Base-by-base conservation (phyloP, 2,329 filamentous ascomycete species). In the Hymenoscyphus repandus region DNA sequence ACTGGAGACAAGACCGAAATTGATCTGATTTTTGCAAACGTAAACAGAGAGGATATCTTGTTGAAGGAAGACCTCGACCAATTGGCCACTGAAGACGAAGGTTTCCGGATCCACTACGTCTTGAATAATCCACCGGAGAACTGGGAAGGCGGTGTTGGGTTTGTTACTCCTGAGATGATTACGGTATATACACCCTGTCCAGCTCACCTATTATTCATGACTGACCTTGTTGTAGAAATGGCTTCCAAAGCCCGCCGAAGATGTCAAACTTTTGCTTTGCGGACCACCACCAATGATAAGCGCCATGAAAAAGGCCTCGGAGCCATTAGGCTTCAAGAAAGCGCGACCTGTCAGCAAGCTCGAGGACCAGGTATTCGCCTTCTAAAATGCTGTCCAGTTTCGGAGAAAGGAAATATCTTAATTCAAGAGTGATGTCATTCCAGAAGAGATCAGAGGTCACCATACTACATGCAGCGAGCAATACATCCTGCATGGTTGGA, bases 341-440 rank as follows among this genome's bases (percentile, higher is more conserved):
- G 88, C 93, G 38, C 83, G 85, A 55, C 90, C 92, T 40, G 91
- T 97, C 64, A 96, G 91, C 83, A 97, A 97, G 82, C 83, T 97
- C 48, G 88, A 92, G 68, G 93, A 99, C 70, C 93, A 97, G 72
- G 89, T 99, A 61, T 99, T 99, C 75, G 90, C 89, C 67, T 99
- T 99, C 74, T 90, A 87, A 49, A 58, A 7, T 12, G 5, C 20
- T 10, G 10, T 45, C 33, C 10, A 7, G 33, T 38, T 2, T n/a
- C 33, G 32, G 4, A 17, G 10, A 27, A 7, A 4, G 22, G 22
- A 27, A 27, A 7, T 27, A 4, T 27, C 22, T 37, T 17, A 37
- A 37, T 37, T 37, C 4, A 37, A 5, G 15, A 5, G 12, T 37
- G 5, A 9, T 13, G 10, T 37, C 15, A 13, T 4, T 11, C 10